phyloP scores from a whole-genome alignment of 768 basidiomycete species.

The Suillus cothurnatus region DNA sequence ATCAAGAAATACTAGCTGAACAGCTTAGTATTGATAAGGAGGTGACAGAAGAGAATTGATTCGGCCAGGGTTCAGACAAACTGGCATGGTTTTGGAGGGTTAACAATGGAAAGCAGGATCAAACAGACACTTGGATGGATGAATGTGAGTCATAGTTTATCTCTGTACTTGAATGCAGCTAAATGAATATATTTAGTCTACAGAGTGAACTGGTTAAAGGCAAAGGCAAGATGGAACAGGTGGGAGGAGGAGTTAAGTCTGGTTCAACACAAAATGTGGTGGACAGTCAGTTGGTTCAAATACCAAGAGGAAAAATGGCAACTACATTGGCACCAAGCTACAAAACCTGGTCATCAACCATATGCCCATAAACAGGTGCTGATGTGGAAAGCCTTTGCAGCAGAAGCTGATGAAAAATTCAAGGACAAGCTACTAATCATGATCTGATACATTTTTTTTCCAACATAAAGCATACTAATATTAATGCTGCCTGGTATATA shows the following conservation, averaged over 20 bases:
- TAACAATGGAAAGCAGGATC: no score
- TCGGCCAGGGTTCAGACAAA: slow-evolving; percentile 10
- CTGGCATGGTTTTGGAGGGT: slow-evolving; percentile 12
- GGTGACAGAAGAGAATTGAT: slow-evolving; percentile 15
- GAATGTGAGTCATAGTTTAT: slow-evolving; percentile 1
- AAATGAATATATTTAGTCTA: neutral
- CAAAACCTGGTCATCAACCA: neutral
- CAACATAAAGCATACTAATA: no score
- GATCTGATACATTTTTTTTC: no score
- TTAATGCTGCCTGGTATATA: no score
- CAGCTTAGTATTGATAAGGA: slow-evolving; percentile 11
- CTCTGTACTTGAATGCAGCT: neutral
- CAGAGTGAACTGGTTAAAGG: slow-evolving; percentile 13
- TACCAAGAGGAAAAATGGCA: slow-evolving; percentile 1
- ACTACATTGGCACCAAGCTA: neutral
- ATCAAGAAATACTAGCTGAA: slow-evolving; percentile 4
- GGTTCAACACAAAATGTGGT: slow-evolving; percentile 21
- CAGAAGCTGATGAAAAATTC: slow-evolving; percentile 4
- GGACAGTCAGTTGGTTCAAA: slow-evolving; percentile 19
- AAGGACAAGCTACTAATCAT: neutral
- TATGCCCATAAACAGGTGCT: slow-evolving; percentile 7
- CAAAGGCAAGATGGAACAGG: slow-evolving; percentile 18
- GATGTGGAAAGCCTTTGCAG: slow-evolving; percentile 1
- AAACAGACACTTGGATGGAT: slow-evolving; percentile 6
- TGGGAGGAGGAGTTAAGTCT: slow-evolving; percentile 23